Conservation (phyloP, 2,329 filamentous ascomycete species). For the Fusarium zealandicum region DNA sequence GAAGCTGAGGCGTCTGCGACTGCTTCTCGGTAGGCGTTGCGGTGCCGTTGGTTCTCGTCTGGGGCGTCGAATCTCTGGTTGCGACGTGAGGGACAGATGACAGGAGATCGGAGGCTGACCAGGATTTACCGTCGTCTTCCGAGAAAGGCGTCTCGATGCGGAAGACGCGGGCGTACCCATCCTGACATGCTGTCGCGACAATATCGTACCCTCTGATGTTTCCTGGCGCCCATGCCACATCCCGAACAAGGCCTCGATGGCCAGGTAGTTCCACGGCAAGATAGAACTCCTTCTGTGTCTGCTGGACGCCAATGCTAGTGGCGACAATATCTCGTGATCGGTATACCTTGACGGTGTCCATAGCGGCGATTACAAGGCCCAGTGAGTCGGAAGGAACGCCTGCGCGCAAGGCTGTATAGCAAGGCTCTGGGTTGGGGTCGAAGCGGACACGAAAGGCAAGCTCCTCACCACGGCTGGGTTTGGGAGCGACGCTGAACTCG, state of each 20-base stretch:
- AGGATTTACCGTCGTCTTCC: slow-evolving; percentile 57
- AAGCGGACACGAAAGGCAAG: slow-evolving; percentile 86
- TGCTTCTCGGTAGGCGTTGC: slow-evolving; percentile 29
- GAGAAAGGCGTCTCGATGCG: slow-evolving; percentile 70
- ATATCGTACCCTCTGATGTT: slow-evolving; percentile 90
- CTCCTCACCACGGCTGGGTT: slow-evolving; percentile 81
- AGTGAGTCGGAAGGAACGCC: slow-evolving; percentile 83
- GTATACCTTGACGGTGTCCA: slow-evolving; percentile 84
- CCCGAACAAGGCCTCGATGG: slow-evolving; percentile 80
- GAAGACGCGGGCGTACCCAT: slow-evolving; percentile 90
- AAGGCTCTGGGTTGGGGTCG: slow-evolving; percentile 84
- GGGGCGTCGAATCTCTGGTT: slow-evolving; percentile 39
- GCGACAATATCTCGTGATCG: slow-evolving; percentile 70
- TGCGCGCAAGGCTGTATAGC: slow-evolving; percentile 78
- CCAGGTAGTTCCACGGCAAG: slow-evolving; percentile 77
- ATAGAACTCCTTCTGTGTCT: slow-evolving; percentile 80
- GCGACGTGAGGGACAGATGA: slow-evolving; percentile 44
- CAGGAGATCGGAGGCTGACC: slow-evolving; percentile 56
- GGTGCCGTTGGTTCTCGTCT: slow-evolving; percentile 45
- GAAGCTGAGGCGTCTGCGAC: slow-evolving; percentile 37
- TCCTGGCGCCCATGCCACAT: slow-evolving; percentile 91
- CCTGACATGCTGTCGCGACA: slow-evolving; percentile 90
- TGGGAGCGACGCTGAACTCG: slow-evolving; percentile 74
- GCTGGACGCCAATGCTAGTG: slow-evolving; percentile 58
- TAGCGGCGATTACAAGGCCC: slow-evolving; percentile 83